phyloP scores from a whole-genome alignment of 2,329 filamentous ascomycete species.

The Trichoderma asperellum region DNA sequence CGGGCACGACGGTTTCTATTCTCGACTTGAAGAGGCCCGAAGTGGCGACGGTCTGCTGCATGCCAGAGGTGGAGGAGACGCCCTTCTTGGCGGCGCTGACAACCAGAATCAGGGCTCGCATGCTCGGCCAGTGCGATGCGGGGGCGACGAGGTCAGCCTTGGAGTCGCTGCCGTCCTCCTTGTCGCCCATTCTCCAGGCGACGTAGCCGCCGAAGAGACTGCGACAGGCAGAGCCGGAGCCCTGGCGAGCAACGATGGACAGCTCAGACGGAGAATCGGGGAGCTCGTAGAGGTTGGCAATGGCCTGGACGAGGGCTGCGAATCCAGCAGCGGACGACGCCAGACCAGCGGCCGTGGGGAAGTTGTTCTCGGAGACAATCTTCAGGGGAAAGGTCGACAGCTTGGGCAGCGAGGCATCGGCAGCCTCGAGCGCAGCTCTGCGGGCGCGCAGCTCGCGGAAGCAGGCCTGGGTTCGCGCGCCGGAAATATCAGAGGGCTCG shows the following conservation, averaged over 20 bases:
- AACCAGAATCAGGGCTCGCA: conserved; percentile 90
- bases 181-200: conserved; percentile 82
- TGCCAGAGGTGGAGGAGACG: conserved; percentile 87
- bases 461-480: conserved; percentile 91
- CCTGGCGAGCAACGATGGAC: conserved; percentile 87
- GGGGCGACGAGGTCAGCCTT: conserved; percentile 86
- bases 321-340: conserved; percentile 72
- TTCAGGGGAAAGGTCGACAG: conserved; percentile 77
- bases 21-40: conserved; percentile 84
- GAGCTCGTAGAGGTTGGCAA: conserved; percentile 89
- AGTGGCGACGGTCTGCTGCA: conserved; percentile 95
- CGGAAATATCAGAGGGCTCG: conserved; percentile 79
- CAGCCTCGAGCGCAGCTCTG: conserved; percentile 73
- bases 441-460: conserved; percentile 82
- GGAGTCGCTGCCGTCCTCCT: conserved; percentile 81
- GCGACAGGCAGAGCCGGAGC: conserved; percentile 91
- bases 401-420: conserved; percentile 75
- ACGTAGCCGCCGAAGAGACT: conserved; percentile 95
- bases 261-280: conserved; percentile 80
- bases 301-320: conserved; percentile 75
- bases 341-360: conserved; percentile 93
- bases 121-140: conserved; percentile 89
- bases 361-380: conserved; percentile 97
- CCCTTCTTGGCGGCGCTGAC: conserved; percentile 95
- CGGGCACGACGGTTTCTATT: conserved; percentile 75